These are phyloP conservation scores for Mayamaea pseudoterrestris DNA, from an alignment of 108 stramenopile species.

Conservation along the genomic window DNA sequence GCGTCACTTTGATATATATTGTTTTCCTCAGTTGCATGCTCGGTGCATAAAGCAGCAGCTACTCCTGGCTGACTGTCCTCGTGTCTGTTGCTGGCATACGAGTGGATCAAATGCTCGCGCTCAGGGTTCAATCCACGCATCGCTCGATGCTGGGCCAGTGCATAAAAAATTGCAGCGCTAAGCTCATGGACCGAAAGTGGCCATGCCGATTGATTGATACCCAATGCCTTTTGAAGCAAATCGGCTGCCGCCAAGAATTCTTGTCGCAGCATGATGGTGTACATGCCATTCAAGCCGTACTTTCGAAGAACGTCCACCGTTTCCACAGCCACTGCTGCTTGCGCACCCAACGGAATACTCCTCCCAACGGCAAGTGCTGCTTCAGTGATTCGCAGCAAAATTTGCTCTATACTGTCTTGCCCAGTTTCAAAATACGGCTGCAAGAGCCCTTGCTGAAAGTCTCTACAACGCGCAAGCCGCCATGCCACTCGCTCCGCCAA, in stretches of 20 bases:
- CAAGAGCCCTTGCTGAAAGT: constrained; percentile 35
- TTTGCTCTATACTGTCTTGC: constrained; percentile 62
- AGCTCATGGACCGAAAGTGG: constrained; percentile 86
- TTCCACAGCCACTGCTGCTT: constrained; percentile 83
- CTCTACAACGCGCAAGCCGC: constrained; percentile 70
- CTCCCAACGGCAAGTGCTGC: constrained; percentile 62
- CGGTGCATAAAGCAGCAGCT: too few relatives aligned
- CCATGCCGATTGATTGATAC: constrained; percentile 80
- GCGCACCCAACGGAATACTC: constrained; percentile 74
- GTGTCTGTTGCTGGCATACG: too few relatives aligned
- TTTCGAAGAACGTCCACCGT: constrained; percentile 84
- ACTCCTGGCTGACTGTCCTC: too few relatives aligned
- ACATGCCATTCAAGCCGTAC: constrained; percentile 87
- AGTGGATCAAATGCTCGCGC: constrained; percentile 70
- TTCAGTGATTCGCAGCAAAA: constrained; percentile 48
- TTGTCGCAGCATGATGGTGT: constrained; percentile 77
- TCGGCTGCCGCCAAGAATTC: constrained; percentile 93
- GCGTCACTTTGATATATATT: too few relatives aligned
- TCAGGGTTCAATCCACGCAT: constrained; percentile 79
- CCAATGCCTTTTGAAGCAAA: constrained; percentile 63
- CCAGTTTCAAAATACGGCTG: constrained; percentile 80
- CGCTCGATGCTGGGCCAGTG: constrained; percentile 82
- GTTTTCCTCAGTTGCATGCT: too few relatives aligned
- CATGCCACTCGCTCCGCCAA: constrained; percentile 79
- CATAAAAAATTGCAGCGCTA: constrained; percentile 94